Base-by-base conservation (phyloP, 805 yeast genomes). In the Zygoascus bituminiphila region DNA sequence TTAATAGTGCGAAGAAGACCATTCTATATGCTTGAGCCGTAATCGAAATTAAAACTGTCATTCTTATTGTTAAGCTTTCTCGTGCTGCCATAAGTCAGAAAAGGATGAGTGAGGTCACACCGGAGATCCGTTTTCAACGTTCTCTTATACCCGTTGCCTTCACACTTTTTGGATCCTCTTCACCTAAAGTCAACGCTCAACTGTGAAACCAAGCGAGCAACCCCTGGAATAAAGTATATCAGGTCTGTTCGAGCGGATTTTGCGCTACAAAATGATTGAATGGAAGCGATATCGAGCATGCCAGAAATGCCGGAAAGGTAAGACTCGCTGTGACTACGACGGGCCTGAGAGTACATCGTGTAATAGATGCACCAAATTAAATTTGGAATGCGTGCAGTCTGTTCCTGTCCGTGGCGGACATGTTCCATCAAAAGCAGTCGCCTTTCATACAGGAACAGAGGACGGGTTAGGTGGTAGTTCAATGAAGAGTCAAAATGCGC, bases 261-360 rank as follows among this genome's bases (percentile, higher is more conserved):
- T 29, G n/a, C 3, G 9, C 9, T 3, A 17, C 21, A 35, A 36
- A 5, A 36, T 36, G 39, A 36, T 36, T 12, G 39, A 36, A 36
- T 41, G 44, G 44, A 23, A 24, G 20, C 44, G 44, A 10, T 25
- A 17, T 14, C 49, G 48, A 37, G 58, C 59, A 10, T 56, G 59
- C 37, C 45, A 45, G 17, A 43, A 58, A 15, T 56, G 59, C 45
- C 47, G 58, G n/a, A 23, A 48, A 19, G 42, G 46, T 38, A 56
- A 56, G 41, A 54, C 53, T 9, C 45, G 58, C 20, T 56, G 59
- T 24, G 51, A 53, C 33, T 55, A 54, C 33, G 57, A 46, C n/a
- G 42, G 44, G 15, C 50, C 50, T n/a, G 45, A 42, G 5, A 46
- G 41, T 21, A 14, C 25, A 3, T 17, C 35, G 10, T 56, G 59